These are phyloP conservation scores for Lepidium campestre DNA, from an alignment of 441 rosid species.

Conservation along the genomic window DNA sequence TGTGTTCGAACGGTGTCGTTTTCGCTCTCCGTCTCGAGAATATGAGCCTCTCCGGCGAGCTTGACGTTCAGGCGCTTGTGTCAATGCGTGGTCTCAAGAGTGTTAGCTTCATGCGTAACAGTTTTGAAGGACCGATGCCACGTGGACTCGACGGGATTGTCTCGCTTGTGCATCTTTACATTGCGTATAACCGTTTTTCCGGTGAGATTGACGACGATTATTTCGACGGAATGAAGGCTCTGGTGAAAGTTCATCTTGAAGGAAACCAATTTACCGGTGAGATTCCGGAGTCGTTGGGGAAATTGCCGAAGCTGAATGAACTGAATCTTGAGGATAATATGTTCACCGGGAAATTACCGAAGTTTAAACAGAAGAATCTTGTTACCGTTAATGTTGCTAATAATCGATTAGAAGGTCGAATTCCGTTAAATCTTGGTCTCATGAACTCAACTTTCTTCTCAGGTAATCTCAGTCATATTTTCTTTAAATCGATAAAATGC, in stretches of 20 bases:
- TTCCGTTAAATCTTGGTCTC: slow-evolving; percentile 40
- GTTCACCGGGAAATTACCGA: slow-evolving; percentile 48
- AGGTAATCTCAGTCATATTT: too few species aligned
- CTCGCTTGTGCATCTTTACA: slow-evolving; percentile 37
- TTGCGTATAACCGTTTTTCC: slow-evolving; percentile 50
- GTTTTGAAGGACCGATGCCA: slow-evolving; percentile 54
- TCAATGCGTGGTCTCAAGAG: slow-evolving; percentile 35
- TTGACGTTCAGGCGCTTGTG: slow-evolving; percentile 40
- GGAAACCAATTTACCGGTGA: slow-evolving; percentile 44
- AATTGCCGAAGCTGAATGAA: slow-evolving; percentile 30
- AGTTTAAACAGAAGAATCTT: slow-evolving; percentile 34
- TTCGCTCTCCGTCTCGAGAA: slow-evolving; percentile 44
- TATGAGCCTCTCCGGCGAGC: slow-evolving; percentile 48
- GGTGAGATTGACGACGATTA: slow-evolving; percentile 39
- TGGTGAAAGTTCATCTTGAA: slow-evolving; percentile 46
- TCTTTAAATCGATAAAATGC: too few species aligned
- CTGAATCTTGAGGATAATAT: slow-evolving; percentile 47
- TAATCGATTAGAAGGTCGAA: slow-evolving; percentile 53
- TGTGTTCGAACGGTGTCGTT: slow-evolving; percentile 36
- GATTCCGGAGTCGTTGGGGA: slow-evolving; percentile 43
- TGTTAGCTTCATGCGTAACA: slow-evolving; percentile 54
- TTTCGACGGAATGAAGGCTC: slow-evolving; percentile 43
- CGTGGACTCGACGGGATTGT: slow-evolving; percentile 32
- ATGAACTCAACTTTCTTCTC: slow-evolving; percentile 37
- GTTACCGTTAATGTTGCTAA: slow-evolving; percentile 39